Conservation (phyloP, 495 filamentous ascomycete species). For the Apiosordaria backusii region DNA sequence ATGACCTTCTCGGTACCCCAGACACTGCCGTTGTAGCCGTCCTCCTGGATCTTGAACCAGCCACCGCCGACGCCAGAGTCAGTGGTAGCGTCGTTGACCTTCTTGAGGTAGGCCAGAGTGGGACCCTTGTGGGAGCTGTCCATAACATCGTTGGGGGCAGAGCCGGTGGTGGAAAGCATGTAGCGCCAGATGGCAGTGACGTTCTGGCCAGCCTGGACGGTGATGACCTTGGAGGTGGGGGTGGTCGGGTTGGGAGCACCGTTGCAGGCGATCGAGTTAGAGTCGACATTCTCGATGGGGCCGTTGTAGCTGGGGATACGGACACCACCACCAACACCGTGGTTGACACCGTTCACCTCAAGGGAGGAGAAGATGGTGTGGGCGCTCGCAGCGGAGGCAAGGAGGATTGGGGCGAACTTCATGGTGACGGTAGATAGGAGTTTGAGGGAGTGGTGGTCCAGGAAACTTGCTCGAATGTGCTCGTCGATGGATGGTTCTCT, state of each 20-base stretch:
- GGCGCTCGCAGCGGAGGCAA: slow-evolving; percentile 28
- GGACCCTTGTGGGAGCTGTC: slow-evolving; percentile 46
- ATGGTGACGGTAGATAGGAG: slow-evolving; percentile 15
- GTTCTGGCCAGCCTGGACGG: slow-evolving; percentile 28
- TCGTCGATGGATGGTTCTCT: slow-evolving; percentile 2
- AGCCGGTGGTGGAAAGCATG: slow-evolving; percentile 37
- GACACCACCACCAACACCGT: slow-evolving; percentile 28
- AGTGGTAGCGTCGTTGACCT: slow-evolving; percentile 42
- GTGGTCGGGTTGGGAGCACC: slow-evolving; percentile 52
- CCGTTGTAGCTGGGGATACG: slow-evolving; percentile 35
- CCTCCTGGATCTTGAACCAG: slow-evolving; percentile 52
- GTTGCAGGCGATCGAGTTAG: slow-evolving; percentile 52
- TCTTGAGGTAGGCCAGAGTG: slow-evolving; percentile 50
- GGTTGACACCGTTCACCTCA: slow-evolving; percentile 30
- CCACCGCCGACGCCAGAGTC: slow-evolving; percentile 43
- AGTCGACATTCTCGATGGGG: slow-evolving; percentile 52
- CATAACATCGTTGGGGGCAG: slow-evolving; percentile 45
- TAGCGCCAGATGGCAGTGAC: slow-evolving; percentile 47
- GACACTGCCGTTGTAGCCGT: slow-evolving; percentile 38
- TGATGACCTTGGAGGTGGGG: slow-evolving; percentile 35
- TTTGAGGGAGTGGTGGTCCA: not conserved
- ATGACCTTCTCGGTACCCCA: slow-evolving; percentile 47
- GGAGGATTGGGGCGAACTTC: slow-evolving; percentile 28
- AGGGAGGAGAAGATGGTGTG: slow-evolving; percentile 35
- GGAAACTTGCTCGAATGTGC: slow-evolving; percentile 7